These are phyloP conservation scores for Phytophthora pini DNA, from an alignment of 352 stramenopile species.

Conservation along the genomic window DNA sequence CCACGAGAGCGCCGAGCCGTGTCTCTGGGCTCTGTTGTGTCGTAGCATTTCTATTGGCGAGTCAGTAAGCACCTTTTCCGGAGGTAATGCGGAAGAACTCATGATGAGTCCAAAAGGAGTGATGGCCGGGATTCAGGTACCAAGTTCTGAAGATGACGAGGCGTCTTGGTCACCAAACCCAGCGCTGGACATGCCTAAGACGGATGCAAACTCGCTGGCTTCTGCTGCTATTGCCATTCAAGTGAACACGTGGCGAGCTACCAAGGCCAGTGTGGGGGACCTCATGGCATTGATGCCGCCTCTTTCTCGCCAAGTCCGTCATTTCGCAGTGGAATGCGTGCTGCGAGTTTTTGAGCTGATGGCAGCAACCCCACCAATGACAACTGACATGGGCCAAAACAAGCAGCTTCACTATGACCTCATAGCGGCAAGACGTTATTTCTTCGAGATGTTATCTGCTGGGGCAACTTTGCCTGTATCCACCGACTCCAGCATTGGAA, in stretches of 20 bases:
- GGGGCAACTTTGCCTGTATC: constrained; percentile 14
- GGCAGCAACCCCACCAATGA: constrained; percentile 24
- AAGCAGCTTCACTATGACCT: constrained; percentile 78
- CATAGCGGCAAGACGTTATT: constrained; percentile 50
- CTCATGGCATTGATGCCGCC: constrained; percentile 68
- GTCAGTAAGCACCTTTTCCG: constrained; percentile 49
- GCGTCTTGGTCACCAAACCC: constrained; percentile 21
- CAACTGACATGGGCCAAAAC: constrained; percentile 18
- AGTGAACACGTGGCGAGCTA: constrained; percentile 75
- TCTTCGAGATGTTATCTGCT: constrained; percentile 47
- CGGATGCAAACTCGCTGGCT: constrained; percentile 34
- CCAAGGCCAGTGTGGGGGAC: constrained; percentile 69
- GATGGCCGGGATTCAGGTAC: constrained; percentile 24
- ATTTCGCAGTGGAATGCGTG: constrained; percentile 83
- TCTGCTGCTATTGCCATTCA: constrained; percentile 56
- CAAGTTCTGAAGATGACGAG: constrained; percentile 27
- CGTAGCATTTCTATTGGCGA: constrained; percentile 84
- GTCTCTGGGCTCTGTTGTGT: constrained; percentile 79
- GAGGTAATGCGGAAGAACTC: constrained; percentile 40
- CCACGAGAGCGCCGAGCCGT: constrained; percentile 53
- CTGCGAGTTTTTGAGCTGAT: constrained; percentile 77
- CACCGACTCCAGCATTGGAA: constrained; percentile 30
- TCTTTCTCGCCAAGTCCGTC: constrained; percentile 75
- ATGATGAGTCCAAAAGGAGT: constrained; percentile 83
- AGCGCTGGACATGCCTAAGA: constrained; percentile 30